Evolutionary conservation across 1,284 basidiomycete species (phyloP).

Genomic region (Ceratobasidium sp.): DNA sequence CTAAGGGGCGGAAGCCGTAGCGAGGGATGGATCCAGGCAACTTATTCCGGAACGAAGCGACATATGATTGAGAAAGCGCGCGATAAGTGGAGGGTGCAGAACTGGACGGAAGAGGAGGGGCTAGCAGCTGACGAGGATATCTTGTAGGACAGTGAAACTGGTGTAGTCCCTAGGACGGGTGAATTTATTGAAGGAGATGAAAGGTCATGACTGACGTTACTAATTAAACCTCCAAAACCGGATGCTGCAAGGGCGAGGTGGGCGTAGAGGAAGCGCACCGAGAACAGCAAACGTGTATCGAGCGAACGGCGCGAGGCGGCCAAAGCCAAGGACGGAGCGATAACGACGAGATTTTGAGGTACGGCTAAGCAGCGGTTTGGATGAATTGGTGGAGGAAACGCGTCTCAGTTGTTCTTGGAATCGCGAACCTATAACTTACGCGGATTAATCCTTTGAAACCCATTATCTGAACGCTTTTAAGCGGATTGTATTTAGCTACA

Average conservation of each 20-base stretch:
- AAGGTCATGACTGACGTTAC: slow-evolving; percentile 39
- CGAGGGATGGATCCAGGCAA: slow-evolving; percentile 77
- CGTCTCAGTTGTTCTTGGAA: background rate
- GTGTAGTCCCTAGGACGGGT: slow-evolving; percentile 80
- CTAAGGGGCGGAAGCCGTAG: slow-evolving; percentile 70
- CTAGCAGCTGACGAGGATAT: slow-evolving; percentile 75
- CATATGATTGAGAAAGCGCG: slow-evolving; percentile 81
- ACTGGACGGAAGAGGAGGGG: slow-evolving; percentile 77
- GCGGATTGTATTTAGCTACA: no score
- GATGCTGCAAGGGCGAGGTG: slow-evolving; percentile 73
- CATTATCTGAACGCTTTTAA: no score
- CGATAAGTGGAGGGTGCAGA: slow-evolving; percentile 75
- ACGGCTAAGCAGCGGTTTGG: slow-evolving; percentile 82
- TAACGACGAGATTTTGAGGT: slow-evolving; percentile 87
- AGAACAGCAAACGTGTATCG: slow-evolving; percentile 58
- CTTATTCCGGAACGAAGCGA: slow-evolving; percentile 72
- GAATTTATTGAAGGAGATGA: slow-evolving; percentile 54
- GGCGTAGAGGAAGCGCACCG: slow-evolving; percentile 64
- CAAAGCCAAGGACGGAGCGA: slow-evolving; percentile 81
- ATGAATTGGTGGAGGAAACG: slow-evolving; percentile 53
- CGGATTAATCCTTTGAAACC: no score
- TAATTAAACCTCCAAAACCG: slow-evolving; percentile 73
- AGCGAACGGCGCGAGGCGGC: slow-evolving; percentile 70
- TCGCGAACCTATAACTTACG: no score
- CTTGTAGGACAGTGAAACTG: slow-evolving; percentile 71